A percentile compares a stretch with the other conserved stretches of the same genome.
These are phyloP conservation scores for Hyparrhenia diplandra DNA, from an alignment of 176 grass and related monocot genomes.

Conservation along the genomic window DNA sequence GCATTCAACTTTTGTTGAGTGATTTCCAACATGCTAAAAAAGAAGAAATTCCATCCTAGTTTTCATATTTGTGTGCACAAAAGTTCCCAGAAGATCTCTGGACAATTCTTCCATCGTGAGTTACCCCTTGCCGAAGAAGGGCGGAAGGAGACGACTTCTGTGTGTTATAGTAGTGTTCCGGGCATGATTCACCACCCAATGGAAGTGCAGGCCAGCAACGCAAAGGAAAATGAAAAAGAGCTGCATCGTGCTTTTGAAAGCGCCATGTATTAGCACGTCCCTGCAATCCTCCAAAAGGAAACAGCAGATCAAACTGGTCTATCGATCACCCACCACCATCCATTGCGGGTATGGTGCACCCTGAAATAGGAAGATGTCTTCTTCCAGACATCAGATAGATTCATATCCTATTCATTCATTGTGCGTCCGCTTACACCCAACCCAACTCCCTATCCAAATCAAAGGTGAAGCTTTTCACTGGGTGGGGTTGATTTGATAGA, in stretches of 20 bases:
- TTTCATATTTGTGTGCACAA: too few relatives aligned
- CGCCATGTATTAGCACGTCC: slow-evolving; percentile 12
- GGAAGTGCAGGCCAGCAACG: slow-evolving; percentile 27
- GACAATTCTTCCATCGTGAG: too few relatives aligned
- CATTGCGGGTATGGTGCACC: background rate
- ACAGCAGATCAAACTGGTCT: slow-evolving; percentile 9
- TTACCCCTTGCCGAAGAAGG: background rate
- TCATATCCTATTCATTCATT: slow-evolving; percentile 12
- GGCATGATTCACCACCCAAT: slow-evolving; percentile 12
- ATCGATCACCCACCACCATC: slow-evolving; percentile 28
- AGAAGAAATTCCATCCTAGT: too few relatives aligned
- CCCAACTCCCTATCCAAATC: slow-evolving; percentile 35
- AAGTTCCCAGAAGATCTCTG: slow-evolving; percentile 13
- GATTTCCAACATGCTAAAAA: too few relatives aligned
- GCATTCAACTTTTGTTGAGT: too few relatives aligned
- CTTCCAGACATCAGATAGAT: slow-evolving; percentile 3
- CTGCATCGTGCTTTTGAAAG: slow-evolving; percentile 29
- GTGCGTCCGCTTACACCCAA: slow-evolving; percentile 6
- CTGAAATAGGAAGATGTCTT: slow-evolving; percentile 3
- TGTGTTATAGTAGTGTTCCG: background rate
- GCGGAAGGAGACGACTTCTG: slow-evolving; percentile 17
- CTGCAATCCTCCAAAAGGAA: slow-evolving; percentile 22
- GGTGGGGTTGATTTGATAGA: slow-evolving; percentile 1
- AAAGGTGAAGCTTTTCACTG: slow-evolving; percentile 36
- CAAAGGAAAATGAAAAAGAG: slow-evolving; percentile 15